Conservation (phyloP, 1,284 basidiomycete species). For the Fomitopsis pinicola region DNA sequence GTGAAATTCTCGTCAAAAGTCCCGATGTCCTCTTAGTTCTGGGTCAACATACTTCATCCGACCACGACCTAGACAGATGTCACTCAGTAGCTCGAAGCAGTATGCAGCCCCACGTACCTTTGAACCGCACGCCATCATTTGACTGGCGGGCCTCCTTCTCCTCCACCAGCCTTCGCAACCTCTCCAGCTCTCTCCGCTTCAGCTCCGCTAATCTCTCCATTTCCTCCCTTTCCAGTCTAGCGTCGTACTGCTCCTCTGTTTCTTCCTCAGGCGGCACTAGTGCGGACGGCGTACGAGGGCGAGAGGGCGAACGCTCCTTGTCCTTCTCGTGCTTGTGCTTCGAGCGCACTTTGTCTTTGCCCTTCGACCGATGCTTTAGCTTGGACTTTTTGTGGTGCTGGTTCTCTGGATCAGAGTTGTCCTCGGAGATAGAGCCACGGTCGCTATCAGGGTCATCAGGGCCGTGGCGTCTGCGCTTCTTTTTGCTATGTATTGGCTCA, state of each 20-base stretch:
- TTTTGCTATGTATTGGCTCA: conserved; percentile 1
- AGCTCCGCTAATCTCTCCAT: conserved; percentile 50
- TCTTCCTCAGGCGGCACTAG: conserved; percentile 46
- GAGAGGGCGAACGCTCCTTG: conserved; percentile 17
- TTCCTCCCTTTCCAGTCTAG: conserved; percentile 67
- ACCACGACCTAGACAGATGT: conserved; percentile 42
- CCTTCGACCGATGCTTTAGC: conserved; percentile 21
- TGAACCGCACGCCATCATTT: conserved; percentile 54
- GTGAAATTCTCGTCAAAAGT: neutral
- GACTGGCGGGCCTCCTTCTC: conserved; percentile 27
- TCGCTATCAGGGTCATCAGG: neutral
- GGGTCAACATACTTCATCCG: conserved; percentile 68
- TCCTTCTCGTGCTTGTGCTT: conserved; percentile 22
- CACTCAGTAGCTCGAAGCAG: neutral
- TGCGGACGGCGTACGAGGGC: conserved; percentile 10
- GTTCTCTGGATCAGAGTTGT: conserved; percentile 3
- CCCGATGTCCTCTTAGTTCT: conserved; percentile 31
- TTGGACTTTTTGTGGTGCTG: conserved; percentile 18
- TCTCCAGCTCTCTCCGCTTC: conserved; percentile 44
- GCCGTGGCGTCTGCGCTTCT: neutral
- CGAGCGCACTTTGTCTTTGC: conserved; percentile 20
- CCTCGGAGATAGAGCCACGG: neutral
- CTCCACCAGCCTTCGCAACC: conserved; percentile 39
- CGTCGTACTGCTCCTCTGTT: conserved; percentile 63
- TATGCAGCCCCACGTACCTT: conserved; percentile 37